Evolutionary conservation across 768 basidiomycete genomes (phyloP), one percentile per base, ranked within the genome.

Genomic region (Russula ochroleuca): DNA sequence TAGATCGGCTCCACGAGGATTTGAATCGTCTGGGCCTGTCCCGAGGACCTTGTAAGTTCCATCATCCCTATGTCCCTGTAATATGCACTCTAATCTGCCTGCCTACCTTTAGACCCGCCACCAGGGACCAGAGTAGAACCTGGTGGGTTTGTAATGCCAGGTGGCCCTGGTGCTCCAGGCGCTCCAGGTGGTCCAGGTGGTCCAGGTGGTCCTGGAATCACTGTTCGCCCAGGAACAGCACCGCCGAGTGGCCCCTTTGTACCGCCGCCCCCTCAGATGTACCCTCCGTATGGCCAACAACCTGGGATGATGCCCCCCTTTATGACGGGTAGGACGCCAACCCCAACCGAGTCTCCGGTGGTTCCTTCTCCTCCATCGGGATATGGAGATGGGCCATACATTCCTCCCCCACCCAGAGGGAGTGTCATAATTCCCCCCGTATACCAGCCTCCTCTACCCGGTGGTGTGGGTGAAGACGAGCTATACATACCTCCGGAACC

Each of bases 1-100:
- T 93, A 7, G 79, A 82, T 67, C 74, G 76, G 54, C 70, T 85
- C 6, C 72, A 76, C 35, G 74, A 77, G 4, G 80, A 78, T 43
- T 59, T 81, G 48, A 78, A 80, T 37, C 77, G 81, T 49, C 65
- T 86, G 23, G 58, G 57, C 48, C 8, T 28, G 17, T 1, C 48
- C 6, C 64, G 63, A 60, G 63, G 58, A 41, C 58, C 52, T 21
- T 65, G 64, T 65, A 51, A 9, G 38, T 61, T 37, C 0, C 33
- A 33, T 10, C 41, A 41, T 8, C 31, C 8, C 13, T 37, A 11
- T n/a, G 1, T 25, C 14, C 10, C 15, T 1, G 14, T 50, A 33
- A 50, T 49, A 28, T 33, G 21, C 17, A 17, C 7, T 33, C 31
- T 25, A 51, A 58, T 21, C 23, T 5, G 28, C 9, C 23, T 5